A percentile compares a stretch with the other conserved stretches of the same genome.
phyloP scores from a whole-genome alignment of 2,329 filamentous ascomycete species.

The Aspergillaceae sp. region DNA sequence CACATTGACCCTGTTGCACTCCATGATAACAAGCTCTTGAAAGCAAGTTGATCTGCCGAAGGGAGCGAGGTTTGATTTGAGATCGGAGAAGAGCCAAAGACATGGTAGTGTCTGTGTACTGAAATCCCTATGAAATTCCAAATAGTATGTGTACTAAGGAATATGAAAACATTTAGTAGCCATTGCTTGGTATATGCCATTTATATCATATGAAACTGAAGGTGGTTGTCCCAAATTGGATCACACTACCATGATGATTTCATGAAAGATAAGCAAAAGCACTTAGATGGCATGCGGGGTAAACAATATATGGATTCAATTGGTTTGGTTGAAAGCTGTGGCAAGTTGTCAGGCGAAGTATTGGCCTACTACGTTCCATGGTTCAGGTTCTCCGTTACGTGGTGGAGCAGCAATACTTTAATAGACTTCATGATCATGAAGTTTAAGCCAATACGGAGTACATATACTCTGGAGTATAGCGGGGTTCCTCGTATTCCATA shows the following conservation, averaged over 20 bases:
- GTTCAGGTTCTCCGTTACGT: background rate
- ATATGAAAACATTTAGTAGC: background rate
- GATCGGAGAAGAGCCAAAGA: background rate
- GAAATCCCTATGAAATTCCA: background rate
- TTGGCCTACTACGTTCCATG: background rate
- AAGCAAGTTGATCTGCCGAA: background rate
- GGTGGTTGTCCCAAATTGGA: background rate
- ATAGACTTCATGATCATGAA: background rate
- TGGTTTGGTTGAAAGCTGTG: background rate
- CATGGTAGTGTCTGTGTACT: background rate
- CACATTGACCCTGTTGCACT: background rate
- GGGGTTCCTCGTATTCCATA: background rate
- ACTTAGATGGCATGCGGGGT: background rate
- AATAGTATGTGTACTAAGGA: background rate
- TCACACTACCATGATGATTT: background rate
- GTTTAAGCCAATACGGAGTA: background rate
- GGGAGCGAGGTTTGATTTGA: background rate
- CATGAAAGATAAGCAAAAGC: background rate
- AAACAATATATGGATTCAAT: background rate
- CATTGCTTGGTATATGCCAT: background rate
- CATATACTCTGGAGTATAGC: background rate
- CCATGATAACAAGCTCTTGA: background rate
- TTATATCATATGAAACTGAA: background rate
- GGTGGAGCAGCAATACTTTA: background rate
- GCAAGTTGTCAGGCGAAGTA: background rate